Percentiles rank a stretch among this genome's conserved stretches.
Evolutionary conservation across 345 rosid species (phyloP).

Genomic region (Melastoma malabathricum): DNA sequence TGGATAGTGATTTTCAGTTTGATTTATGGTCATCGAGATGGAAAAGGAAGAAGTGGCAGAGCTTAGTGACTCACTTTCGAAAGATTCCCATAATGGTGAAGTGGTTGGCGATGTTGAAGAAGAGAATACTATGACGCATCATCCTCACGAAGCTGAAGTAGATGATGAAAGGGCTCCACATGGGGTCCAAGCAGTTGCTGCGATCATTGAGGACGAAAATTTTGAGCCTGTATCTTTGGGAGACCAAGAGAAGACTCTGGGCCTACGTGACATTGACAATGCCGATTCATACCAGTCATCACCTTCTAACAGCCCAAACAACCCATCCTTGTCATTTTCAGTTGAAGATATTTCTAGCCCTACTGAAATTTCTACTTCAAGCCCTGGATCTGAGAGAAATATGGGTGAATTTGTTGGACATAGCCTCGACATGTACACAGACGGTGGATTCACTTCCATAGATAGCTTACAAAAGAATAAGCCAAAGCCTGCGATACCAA

Average conservation of each 20-base stretch:
- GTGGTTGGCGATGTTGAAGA: conserved; percentile 10
- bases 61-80: conserved; percentile 21
- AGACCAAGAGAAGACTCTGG: conserved; percentile 41
- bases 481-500: conserved; percentile 66
- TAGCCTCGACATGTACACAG: conserved; percentile 35
- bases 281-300: conserved; percentile 25
- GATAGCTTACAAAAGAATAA: conserved; percentile 57
- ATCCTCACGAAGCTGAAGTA: conserved; percentile 1
- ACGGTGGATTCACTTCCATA: conserved; percentile 36
- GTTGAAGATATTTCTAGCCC: conserved; percentile 28
- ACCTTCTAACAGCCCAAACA: conserved; percentile 31
- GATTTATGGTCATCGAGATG: conserved; percentile 25
- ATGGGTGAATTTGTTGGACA: conserved; percentile 23
- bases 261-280: conserved; percentile 15
- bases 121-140: neutral
- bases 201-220: conserved; percentile 42
- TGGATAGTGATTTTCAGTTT: no score
- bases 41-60: conserved; percentile 60
- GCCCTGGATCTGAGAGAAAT: conserved; percentile 45
- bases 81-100: conserved; percentile 17
- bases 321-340: conserved; percentile 20
- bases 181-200: conserved; percentile 19
- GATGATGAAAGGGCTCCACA: conserved; percentile 6
- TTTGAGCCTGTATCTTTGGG: conserved; percentile 76
- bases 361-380: conserved; percentile 31